Evolutionary conservation across 2,329 filamentous ascomycete genomes (phyloP), one percentile per base, ranked within the genome.

Genomic region (Colletotrichum navitas): DNA sequence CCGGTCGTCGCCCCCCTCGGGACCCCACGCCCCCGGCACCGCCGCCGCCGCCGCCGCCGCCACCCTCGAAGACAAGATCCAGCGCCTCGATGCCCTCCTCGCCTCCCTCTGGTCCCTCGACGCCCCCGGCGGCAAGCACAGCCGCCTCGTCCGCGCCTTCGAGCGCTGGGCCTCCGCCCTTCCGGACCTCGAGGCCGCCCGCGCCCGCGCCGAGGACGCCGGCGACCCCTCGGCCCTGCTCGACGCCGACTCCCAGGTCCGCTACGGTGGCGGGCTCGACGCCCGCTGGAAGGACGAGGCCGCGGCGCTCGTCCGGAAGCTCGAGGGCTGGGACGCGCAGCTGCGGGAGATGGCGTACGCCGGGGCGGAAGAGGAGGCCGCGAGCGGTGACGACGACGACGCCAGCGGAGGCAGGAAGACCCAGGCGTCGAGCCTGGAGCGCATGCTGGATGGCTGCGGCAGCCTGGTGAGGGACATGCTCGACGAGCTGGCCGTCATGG

Each of bases 401-500:
- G 67, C 69, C 5, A 67, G 62, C 34, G 58, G 16, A 5, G 60
- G 62, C 16, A 73, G 36, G 77, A 66, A 79, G 21, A 39, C 54
- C 5, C 51, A 52, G 26, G 47, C 74, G 45, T 80, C 80, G 21
- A 87, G 84, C 70, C 76, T 91, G 66, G 81, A 76, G 29, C 78
- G 81, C 36, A 84, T 90, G 74, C 77, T 92, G 49, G 79, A 78
- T 8, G 84, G 82, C 2, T 88, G 85, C 66, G 78, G 82, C 29
- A 76, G 76, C 21, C 78, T 92, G 55, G 84, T 91, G 16, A 77
- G 81, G 59, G 88, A 85, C 45, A 92, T 92, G 90, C 79, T 90
- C 55, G 82, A 81, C n/a, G 91, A 92, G 81, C 80, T 93, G 73
- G 79, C 79, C n/a, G 72, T 86, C 71, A 92, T 93, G 90, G 84